These are phyloP conservation scores for Xylariales sp. DNA, from an alignment of 2,329 filamentous ascomycete species.

Conservation along the genomic window DNA sequence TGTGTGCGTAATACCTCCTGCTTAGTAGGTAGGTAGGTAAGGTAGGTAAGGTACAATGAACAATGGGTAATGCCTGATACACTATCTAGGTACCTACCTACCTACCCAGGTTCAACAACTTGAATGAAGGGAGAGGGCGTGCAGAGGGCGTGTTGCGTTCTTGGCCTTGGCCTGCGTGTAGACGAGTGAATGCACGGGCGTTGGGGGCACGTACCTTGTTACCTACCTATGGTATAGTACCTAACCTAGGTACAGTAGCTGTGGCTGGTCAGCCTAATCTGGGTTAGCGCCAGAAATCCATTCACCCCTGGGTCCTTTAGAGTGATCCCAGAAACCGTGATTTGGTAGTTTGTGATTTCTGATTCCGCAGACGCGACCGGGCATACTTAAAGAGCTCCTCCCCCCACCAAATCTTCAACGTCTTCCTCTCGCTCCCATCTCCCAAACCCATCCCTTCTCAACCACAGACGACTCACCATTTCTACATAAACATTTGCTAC, in stretches of 20 bases:
- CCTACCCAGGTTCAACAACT: no score
- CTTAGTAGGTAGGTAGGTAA: not conserved
- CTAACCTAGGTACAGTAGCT: no score
- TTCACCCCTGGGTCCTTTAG: conserved; percentile 36
- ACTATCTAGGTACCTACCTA: no score
- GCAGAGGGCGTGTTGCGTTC: conserved; percentile 4
- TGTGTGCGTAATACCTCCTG: conserved; percentile 16
- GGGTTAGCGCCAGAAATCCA: conserved; percentile 44
- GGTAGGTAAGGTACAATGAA: not conserved
- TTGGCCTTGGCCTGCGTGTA: conserved; percentile 25
- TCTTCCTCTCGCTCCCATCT: conserved; percentile 53
- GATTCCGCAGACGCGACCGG: conserved; percentile 49
- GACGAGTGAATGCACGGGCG: no score
- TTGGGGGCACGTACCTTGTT: no score
- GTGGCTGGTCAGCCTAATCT: conserved; percentile 34
- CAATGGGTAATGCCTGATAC: not conserved
- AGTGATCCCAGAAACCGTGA: conserved; percentile 40
- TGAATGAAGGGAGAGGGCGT: no score
- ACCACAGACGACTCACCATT: conserved; percentile 43
- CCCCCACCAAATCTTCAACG: conserved; percentile 50
- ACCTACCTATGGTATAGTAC: no score
- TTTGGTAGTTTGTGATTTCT: conserved; percentile 43
- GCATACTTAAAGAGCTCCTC: conserved; percentile 51
- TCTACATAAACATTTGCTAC: conserved; percentile 40
- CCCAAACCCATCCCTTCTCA: conserved; percentile 50